A percentile compares a stretch with the other conserved stretches of the same genome.
phyloP scores from a whole-genome alignment of 257 asterid genomes.

The Gardenia jasminoides region DNA sequence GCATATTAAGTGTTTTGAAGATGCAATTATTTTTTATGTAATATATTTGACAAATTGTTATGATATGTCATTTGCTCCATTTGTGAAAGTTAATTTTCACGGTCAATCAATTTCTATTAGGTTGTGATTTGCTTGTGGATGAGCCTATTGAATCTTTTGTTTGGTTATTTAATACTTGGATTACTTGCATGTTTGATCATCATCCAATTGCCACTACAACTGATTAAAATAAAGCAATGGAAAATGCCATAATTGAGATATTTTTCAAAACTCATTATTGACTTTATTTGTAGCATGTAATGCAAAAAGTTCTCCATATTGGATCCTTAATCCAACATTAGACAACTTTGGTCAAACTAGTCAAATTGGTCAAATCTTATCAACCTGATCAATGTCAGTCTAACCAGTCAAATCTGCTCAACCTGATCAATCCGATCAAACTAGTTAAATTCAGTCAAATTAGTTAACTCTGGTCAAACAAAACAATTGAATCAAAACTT shows the following conservation, averaged over 20 bases:
- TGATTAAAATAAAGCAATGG: neutral
- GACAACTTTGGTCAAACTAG: too few relatives aligned
- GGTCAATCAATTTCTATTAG: neutral
- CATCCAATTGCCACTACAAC: neutral
- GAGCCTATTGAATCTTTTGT: neutral
- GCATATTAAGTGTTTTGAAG: slow-evolving; percentile 9
- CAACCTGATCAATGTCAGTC: too few relatives aligned
- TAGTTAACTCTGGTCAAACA: too few relatives aligned
- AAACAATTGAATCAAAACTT: too few relatives aligned
- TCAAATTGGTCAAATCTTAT: too few relatives aligned
- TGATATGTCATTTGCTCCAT: slow-evolving; percentile 10
- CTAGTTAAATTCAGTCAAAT: too few relatives aligned
- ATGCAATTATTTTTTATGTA: slow-evolving; percentile 13
- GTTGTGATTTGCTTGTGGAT: neutral
- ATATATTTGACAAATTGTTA: slow-evolving; percentile 1
- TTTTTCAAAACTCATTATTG: neutral
- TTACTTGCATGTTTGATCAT: neutral
- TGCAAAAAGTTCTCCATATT: neutral
- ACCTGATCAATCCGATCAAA: too few relatives aligned
- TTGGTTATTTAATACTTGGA: neutral
- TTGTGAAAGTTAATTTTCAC: slow-evolving; percentile 12
- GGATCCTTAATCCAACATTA: too few relatives aligned
- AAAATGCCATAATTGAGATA: neutral
- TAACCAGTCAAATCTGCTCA: too few relatives aligned
- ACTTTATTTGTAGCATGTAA: neutral